phyloP scores from a whole-genome alignment of 345 rosid species.

The Sisymbrium irio region DNA sequence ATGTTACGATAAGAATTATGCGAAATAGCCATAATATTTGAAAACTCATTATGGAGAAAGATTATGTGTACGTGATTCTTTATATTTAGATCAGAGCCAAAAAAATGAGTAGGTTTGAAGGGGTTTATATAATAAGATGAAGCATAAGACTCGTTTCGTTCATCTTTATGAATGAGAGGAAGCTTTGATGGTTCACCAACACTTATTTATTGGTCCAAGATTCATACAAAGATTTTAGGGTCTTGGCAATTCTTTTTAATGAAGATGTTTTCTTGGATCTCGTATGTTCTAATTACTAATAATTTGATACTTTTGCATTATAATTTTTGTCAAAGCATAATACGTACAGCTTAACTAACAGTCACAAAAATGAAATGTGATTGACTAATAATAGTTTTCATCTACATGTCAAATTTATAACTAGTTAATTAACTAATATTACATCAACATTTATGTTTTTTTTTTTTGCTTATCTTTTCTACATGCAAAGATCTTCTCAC shows the following conservation, averaged over 20 bases:
- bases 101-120: conserved; percentile 22
- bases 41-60: conserved; percentile 32
- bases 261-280: conserved; percentile 4
- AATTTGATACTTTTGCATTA: not conserved
- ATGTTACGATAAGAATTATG: conserved; percentile 28
- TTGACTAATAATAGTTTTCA: not conserved
- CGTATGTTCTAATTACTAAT: not conserved
- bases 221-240: conserved; percentile 35
- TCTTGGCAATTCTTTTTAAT: conserved; percentile 10
- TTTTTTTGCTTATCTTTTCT: not conserved
- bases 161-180: conserved; percentile 24
- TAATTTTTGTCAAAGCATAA: not conserved
- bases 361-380: not conserved
- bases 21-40: conserved; percentile 17
- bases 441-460: not conserved
- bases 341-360: not conserved
- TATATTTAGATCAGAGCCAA: conserved; percentile 17
- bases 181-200: conserved; percentile 40
- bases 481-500: conserved; percentile 17
- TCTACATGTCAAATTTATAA: not conserved
- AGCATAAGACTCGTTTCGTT: conserved; percentile 28
- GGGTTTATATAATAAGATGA: conserved; percentile 35
- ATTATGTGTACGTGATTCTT: conserved; percentile 3
- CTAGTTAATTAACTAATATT: not conserved
- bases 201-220: conserved; percentile 19